phyloP scores from a whole-genome alignment of 306 rosid genomes.

The Quercus variabilis region DNA sequence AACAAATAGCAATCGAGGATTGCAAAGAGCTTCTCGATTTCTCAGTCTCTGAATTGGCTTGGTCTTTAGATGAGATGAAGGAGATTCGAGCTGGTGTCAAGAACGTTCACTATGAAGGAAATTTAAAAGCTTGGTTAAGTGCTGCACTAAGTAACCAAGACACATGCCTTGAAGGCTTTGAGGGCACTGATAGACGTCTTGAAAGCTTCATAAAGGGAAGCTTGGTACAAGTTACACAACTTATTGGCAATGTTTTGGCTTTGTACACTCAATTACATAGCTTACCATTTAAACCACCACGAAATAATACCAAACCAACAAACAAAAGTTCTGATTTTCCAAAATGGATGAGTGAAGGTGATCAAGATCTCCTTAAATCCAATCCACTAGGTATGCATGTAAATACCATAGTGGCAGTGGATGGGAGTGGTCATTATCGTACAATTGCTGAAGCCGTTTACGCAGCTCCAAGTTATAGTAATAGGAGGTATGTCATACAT shows the following conservation, averaged over 20 bases:
- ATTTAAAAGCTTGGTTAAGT: constrained; percentile 88
- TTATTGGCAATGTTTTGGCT: constrained; percentile 69
- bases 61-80: constrained; percentile 79
- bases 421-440: constrained; percentile 72
- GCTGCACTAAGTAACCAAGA: constrained; percentile 97
- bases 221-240: constrained; percentile 75
- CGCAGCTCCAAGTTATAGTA: constrained; percentile 64
- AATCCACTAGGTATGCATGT: constrained; percentile 36
- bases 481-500: constrained; percentile 57
- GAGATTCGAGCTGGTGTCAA: constrained; percentile 49
- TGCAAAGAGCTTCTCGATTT: constrained; percentile 92
- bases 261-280: constrained; percentile 66
- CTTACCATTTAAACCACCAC: constrained; percentile 54
- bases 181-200: constrained; percentile 76
- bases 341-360: constrained; percentile 64
- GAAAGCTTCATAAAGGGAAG: constrained; percentile 73
- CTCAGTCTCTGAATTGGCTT: constrained; percentile 80
- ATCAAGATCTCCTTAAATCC: constrained; percentile 51
- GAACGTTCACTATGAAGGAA: constrained; percentile 45
- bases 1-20: constrained; percentile 77
- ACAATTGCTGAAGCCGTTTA: constrained; percentile 73
- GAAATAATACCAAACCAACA: constrained; percentile 6
- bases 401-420: constrained; percentile 65
- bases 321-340: constrained; percentile 38
- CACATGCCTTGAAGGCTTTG: constrained; percentile 95